Conservation (phyloP, 306 rosid genomes). For the Quercus wislizeni region DNA sequence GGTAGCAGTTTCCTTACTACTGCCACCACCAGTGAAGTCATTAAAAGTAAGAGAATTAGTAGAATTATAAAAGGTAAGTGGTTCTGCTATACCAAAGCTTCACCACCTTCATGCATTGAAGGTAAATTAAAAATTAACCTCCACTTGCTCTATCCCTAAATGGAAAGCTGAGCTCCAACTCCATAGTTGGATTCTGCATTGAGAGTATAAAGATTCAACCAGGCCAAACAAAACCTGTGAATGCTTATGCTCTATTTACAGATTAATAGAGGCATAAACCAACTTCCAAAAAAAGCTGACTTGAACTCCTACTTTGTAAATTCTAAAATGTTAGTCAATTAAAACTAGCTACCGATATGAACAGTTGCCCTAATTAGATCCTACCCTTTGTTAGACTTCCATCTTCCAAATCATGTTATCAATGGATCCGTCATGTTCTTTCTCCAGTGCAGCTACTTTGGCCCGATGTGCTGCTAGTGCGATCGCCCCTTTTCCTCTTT, state of each 20-base stretch:
- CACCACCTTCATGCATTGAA: constrained; percentile 58
- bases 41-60: constrained; percentile 28
- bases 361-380: constrained; percentile 66
- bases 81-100: constrained; percentile 50
- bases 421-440: constrained; percentile 45
- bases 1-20: constrained; percentile 47
- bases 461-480: constrained; percentile 53
- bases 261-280: constrained; percentile 70
- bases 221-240: constrained; percentile 58
- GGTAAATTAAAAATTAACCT: constrained; percentile 80
- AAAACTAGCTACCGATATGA: constrained; percentile 68
- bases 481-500: constrained; percentile 53
- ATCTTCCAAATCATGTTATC: constrained; percentile 77
- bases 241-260: constrained; percentile 94
- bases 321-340: constrained; percentile 65
- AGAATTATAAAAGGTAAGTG: constrained; percentile 41
- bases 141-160: constrained; percentile 85
- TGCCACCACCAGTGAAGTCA: constrained; percentile 48
- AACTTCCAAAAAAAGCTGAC: constrained; percentile 44
- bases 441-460: constrained; percentile 84
- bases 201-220: constrained; percentile 81
- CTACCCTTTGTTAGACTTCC: constrained; percentile 52
- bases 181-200: constrained; percentile 87
- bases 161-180: constrained; percentile 90
- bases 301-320: constrained; percentile 48